Conservation (phyloP, 495 filamentous ascomycete species). For the Xylaria acuta region DNA sequence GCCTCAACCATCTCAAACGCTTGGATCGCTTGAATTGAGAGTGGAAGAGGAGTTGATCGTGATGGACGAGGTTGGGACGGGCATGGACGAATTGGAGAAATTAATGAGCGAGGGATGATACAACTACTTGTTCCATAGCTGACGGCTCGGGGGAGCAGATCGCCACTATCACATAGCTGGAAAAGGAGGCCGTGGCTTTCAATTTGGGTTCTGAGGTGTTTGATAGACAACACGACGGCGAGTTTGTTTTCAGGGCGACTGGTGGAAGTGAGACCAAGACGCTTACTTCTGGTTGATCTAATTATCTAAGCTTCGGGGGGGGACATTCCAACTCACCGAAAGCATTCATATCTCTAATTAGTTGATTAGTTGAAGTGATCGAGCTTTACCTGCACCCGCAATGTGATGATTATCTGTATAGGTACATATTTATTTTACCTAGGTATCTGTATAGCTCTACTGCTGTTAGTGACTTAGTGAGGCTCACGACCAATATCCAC, state of each 20-base stretch:
- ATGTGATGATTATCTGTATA: background rate
- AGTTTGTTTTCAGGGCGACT: background rate
- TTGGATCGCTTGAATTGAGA: background rate
- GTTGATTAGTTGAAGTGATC: background rate
- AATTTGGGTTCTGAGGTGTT: background rate
- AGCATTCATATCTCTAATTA: background rate
- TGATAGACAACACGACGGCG: background rate
- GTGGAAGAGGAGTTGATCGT: slow-evolving; percentile 29
- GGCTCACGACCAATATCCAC: too few species aligned
- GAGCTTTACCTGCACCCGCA: too few species aligned
- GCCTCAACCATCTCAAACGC: background rate
- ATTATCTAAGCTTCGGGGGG: background rate
- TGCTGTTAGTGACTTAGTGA: background rate
- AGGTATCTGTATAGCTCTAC: too few species aligned
- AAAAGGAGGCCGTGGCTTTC: background rate
- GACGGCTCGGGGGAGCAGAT: background rate
- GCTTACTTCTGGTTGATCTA: background rate
- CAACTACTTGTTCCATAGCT: background rate
- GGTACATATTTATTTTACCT: too few species aligned
- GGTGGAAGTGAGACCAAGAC: background rate
- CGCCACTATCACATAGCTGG: background rate
- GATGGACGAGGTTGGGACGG: slow-evolving; percentile 30
- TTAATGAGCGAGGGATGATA: background rate
- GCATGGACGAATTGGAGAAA: slow-evolving; percentile 22
- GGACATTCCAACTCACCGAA: background rate